These are phyloP conservation scores for Chaetoceros muelleri DNA, from an alignment of 108 stramenopile species.

Conservation along the genomic window DNA sequence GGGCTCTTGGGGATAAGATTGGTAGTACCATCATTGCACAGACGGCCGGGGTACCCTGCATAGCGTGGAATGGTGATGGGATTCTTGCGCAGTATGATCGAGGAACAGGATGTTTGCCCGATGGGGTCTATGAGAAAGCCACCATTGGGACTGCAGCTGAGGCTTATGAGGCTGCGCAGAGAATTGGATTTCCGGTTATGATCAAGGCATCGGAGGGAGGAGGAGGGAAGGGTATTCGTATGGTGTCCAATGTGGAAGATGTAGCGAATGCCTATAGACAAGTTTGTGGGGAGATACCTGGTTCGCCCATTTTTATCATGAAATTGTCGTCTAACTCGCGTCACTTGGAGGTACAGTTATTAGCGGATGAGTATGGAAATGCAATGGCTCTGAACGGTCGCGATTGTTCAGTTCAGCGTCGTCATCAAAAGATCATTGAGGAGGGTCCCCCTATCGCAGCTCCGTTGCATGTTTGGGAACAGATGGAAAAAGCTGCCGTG, in stretches of 20 bases:
- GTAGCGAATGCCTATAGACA: slow-evolving; percentile 89
- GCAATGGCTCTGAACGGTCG: slow-evolving; percentile 98
- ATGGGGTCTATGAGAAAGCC: slow-evolving; percentile 78
- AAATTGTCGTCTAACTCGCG: slow-evolving; percentile 77
- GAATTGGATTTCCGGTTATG: slow-evolving; percentile 98
- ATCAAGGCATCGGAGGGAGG: slow-evolving; percentile 99
- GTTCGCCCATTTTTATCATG: slow-evolving; percentile 98
- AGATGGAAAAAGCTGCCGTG: slow-evolving; percentile 98
- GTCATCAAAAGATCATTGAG: slow-evolving; percentile 99
- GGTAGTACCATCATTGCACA: slow-evolving; percentile 98
- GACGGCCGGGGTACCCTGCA: slow-evolving; percentile 94
- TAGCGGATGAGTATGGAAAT: slow-evolving; percentile 95
- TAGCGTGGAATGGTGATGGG: slow-evolving; percentile 93
- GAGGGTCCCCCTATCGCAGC: slow-evolving; percentile 98
- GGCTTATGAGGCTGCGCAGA: slow-evolving; percentile 59
- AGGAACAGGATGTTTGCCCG: slow-evolving; percentile 65
- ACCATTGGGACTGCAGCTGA: slow-evolving; percentile 71
- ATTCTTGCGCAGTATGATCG: slow-evolving; percentile 72
- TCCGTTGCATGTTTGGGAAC: slow-evolving; percentile 75
- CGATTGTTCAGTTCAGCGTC: slow-evolving; percentile 98
- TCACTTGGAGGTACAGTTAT: slow-evolving; percentile 97
- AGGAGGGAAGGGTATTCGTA: slow-evolving; percentile 98
- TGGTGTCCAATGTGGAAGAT: slow-evolving; percentile 51
- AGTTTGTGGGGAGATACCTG: slow-evolving; percentile 98
- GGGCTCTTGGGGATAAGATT: slow-evolving; percentile 99